Base-by-base conservation (phyloP, 164 flowering plant species). In the Santalum album region DNA sequence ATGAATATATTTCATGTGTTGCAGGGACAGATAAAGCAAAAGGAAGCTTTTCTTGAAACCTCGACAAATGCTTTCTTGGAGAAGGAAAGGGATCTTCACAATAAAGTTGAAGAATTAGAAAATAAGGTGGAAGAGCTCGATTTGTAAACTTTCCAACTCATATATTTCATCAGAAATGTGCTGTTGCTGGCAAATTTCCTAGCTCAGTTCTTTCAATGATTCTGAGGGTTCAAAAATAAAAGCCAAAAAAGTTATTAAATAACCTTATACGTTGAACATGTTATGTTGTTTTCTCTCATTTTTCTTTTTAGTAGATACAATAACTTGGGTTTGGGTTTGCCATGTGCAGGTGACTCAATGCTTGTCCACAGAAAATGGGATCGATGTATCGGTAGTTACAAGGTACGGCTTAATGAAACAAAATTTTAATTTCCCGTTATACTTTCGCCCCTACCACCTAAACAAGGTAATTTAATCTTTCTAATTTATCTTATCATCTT, bases 81-180 rank as follows among this genome's bases (percentile, higher is more conserved):
- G 64, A 87, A 78, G 73, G 97, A 90, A 65, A 81, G 67, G 59
- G 89, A 82, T 51, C 82, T 84, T 44, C 56, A 46, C 11, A 64
- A 64, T 54, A 82, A 61, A 62, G 81, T 87, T 45, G 76, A 73
- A 53, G 87, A 87, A 70, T 64, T 90, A 21, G 78, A 78, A 61
- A 66, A 56, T 55, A 66, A 65, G 57, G 25, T 81, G 50, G 71
- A 70, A 47, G 86, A 72, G 48, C 74, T 78, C 34, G 9, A 29
- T 29, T 29, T n/a, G n/a, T n/a, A n/a, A n/a, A n/a, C n/a, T n/a
- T n/a, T n/a, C n/a, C n/a, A n/a, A n/a, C n/a, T n/a, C n/a, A n/a
- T n/a, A n/a, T n/a, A n/a, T n/a, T n/a, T n/a, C n/a, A n/a, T n/a
- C n/a, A n/a, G n/a, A n/a, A n/a, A n/a, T n/a, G n/a, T n/a, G n/a